Base-by-base conservation (phyloP, 441 rosid species). In the Biscutella laevigata region DNA sequence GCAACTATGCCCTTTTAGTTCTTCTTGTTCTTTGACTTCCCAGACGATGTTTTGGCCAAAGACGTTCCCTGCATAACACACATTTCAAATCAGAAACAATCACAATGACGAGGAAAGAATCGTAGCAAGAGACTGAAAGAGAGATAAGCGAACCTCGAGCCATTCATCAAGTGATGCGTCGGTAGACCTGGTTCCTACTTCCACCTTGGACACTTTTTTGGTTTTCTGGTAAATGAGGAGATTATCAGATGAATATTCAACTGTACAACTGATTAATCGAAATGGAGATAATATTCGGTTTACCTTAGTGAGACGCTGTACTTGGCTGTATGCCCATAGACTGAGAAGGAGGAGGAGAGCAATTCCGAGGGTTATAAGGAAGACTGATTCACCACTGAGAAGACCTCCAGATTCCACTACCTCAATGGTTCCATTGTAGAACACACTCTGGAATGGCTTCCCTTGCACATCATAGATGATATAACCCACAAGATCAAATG, bases 381-480 rank as follows among this genome's bases (percentile, higher is more conserved):
- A 88, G 52, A 92, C 95, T 13, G 97, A 88, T 64, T 92, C 99
- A 11, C 84, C 66, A 51, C 90, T 88, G 58, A 88, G 59, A 66
- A 88, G 77, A 48, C 81, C 88, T 39, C 92, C 99, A 36, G 82
- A 73, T 61, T 92, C 97, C 45, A 81, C 81, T 29, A 88, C 96
- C 80, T 92, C 99, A 25, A 92, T 72, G 68, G 97, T 88, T 58
- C 95, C 95, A 56, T 92, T 92, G 67, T 81, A 86, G 73, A 88
- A 88, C 33, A 76, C 75, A 67, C 70, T 92, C 62, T 84, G 95
- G 70, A 68, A 81, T 19, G 95, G 83, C 43, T 82, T 80, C 62
- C 83, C 81, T 67, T 82, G 78, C 45, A 92, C 79, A 58, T 92
- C 99, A 59, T 86, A 88, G 32, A 84, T 37, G 53, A 88, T 53